Evolutionary conservation across 805 yeast species (phyloP), one percentile per base, ranked within the genome.

Genomic region (Nakazawaea sp.): DNA sequence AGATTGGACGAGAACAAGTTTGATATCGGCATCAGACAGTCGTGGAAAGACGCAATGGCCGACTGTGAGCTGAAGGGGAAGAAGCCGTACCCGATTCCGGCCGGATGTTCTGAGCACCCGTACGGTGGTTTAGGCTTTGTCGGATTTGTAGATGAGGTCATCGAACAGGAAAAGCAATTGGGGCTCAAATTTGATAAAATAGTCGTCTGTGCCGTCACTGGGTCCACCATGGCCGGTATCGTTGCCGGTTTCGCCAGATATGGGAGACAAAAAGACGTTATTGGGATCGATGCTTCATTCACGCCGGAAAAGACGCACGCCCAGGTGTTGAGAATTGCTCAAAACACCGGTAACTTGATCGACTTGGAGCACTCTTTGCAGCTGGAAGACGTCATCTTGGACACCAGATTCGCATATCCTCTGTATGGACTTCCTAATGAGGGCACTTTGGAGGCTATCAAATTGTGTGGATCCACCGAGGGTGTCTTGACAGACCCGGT

Each of bases 401-500:
- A 58, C 38, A 46, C 50, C 13, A 48, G 62, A 41, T 58, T 58
- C 39, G 62, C 59, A 19, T 48, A 53, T 25, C 62, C 62, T 19
- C 46, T 49, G 32, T 58, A 58, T 33, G 62, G 62, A 35, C 30
- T 58, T 33, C 62, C 62, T 39, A 58, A 58, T 35, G 59, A 58
- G 30, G 62, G 61, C 30, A 58, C 62, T 4, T 49, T 58, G 35
- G 62, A 55, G 30, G 61, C 62, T n/a, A 58, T 58, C 34, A 53
- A 56, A 27, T 42, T 58, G n/a, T 52, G 58, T 40, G 62, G 57
- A 38, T 43, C 46, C 37, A 49, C 59, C 7, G 62, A 58, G 43
- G 62, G 62, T 40, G 59, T 56, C 18, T 51, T 58, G 39, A 55
- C 59, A 32, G 62, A 58, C 45, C 62, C 62, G 2, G 62, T 58